Evolutionary conservation across 2,329 filamentous ascomycete genomes (phyloP).

Genomic region (Coniochaeta hoffmannii): DNA sequence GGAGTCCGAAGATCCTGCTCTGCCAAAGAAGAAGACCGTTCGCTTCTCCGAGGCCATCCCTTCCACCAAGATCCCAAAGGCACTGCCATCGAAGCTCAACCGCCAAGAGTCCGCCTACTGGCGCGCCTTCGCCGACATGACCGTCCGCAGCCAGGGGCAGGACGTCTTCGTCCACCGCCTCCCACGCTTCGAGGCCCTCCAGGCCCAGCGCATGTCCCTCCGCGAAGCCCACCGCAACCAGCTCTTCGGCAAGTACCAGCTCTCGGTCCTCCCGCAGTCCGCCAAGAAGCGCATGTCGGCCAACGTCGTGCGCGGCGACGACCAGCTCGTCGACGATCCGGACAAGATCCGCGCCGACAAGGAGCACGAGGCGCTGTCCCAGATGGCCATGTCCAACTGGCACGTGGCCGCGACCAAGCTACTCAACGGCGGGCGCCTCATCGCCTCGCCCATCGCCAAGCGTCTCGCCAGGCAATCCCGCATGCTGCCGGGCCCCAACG

Average conservation of each 20-base stretch:
- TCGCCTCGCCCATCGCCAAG: conserved; percentile 57
- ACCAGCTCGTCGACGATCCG: conserved; percentile 53
- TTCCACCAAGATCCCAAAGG: conserved; percentile 37
- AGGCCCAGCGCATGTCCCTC: conserved; percentile 71
- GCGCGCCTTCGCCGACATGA: conserved; percentile 73
- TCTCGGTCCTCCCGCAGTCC: conserved; percentile 60
- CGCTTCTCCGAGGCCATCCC: conserved; percentile 57
- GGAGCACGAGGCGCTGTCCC: conserved; percentile 71
- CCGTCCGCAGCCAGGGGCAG: conserved; percentile 54
- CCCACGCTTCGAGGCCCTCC: conserved; percentile 80
- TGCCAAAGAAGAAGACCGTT: conserved; percentile 61
- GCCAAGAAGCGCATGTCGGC: conserved; percentile 64
- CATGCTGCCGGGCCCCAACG: conserved; percentile 34
- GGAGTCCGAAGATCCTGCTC: conserved; percentile 10
- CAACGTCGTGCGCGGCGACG: conserved; percentile 68
- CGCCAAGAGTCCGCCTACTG: conserved; percentile 75
- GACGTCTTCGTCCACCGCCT: conserved; percentile 84
- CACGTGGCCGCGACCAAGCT: conserved; percentile 53
- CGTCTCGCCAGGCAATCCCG: conserved; percentile 48
- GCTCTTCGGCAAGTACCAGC: conserved; percentile 77
- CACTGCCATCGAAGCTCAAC: conserved; percentile 43
- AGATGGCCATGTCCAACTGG: conserved; percentile 57
- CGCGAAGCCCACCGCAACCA: conserved; percentile 68
- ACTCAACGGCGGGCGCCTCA: conserved; percentile 57
- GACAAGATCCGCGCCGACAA: conserved; percentile 62